These are phyloP conservation scores for Globisporangium paroecandrum DNA, from an alignment of 352 stramenopile genomes.

Conservation along the genomic window DNA sequence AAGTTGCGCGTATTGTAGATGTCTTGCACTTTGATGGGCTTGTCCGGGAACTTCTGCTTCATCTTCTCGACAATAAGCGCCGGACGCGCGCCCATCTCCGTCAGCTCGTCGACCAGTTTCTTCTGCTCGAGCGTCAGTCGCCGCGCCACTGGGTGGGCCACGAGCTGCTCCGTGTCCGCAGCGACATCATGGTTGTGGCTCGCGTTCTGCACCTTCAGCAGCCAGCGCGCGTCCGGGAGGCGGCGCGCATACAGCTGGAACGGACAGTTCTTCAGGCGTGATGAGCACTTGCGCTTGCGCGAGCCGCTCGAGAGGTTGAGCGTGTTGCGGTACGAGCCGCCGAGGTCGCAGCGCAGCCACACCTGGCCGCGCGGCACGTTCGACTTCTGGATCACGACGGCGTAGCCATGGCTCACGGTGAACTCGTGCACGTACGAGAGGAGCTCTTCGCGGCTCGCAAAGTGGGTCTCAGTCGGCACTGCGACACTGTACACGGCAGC, in stretches of 20 bases:
- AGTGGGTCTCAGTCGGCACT: conserved; percentile 21
- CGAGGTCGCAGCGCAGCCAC: conserved; percentile 47
- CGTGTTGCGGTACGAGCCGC: conserved; percentile 22
- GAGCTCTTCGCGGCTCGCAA: conserved; percentile 35
- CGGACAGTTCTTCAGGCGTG: conserved; percentile 35
- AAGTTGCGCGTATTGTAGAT: conserved; percentile 54
- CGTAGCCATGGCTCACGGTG: conserved; percentile 35
- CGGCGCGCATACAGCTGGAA: conserved; percentile 43
- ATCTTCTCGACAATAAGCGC: conserved; percentile 38
- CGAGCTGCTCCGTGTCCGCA: conserved; percentile 22
- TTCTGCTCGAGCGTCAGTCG: conserved; percentile 39
- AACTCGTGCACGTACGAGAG: conserved; percentile 36
- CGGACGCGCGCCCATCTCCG: conserved; percentile 27
- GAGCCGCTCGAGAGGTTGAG: neutral
- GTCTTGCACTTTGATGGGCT: conserved; percentile 45
- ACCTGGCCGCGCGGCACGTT: conserved; percentile 44
- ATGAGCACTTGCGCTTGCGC: conserved; percentile 32
- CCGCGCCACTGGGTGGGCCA: conserved; percentile 27
- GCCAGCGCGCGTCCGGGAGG: conserved; percentile 24
- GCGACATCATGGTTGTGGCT: conserved; percentile 33
- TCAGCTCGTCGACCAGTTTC: conserved; percentile 34
- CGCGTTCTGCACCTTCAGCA: conserved; percentile 32
- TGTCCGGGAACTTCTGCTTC: conserved; percentile 35
- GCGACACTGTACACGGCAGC: neutral
- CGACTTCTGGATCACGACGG: conserved; percentile 44